Conservation (phyloP, 2,329 filamentous ascomycete species). For the Aplosporella prunicola region DNA sequence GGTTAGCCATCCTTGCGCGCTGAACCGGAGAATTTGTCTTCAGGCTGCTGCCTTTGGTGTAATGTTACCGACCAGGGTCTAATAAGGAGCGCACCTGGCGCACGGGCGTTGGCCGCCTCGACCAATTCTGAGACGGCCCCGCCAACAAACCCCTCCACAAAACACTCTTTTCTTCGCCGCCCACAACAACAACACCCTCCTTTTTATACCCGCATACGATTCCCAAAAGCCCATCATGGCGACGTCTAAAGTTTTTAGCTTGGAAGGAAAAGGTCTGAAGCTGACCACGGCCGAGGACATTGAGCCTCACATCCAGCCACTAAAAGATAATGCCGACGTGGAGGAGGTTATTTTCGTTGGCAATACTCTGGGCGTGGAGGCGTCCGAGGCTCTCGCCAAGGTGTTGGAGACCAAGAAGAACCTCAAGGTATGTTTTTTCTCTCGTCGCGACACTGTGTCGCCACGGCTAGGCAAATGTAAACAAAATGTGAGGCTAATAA, state of each 20-base stretch:
- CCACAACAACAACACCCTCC: constrained; percentile 1
- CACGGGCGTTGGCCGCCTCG: too few species aligned
- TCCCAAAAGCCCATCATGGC: constrained; percentile 39
- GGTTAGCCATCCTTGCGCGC: too few species aligned
- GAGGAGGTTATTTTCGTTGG: constrained; percentile 81
- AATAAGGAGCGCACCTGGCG: too few species aligned
- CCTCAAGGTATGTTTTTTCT: constrained; percentile 60
- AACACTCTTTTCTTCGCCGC: constrained; percentile 2
- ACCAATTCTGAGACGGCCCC: too few species aligned
- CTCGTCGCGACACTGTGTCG: too few species aligned
- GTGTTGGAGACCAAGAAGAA: constrained; percentile 77
- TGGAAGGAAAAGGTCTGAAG: constrained; percentile 87
- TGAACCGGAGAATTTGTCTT: too few species aligned
- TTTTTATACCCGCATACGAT: constrained; percentile 5
- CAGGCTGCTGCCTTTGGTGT: too few species aligned
- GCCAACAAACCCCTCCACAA: constrained; percentile 11
- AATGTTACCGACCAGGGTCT: too few species aligned
- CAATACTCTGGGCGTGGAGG: constrained; percentile 86
- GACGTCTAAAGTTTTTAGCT: constrained; percentile 63
- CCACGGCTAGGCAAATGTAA: too few species aligned
- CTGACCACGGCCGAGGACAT: constrained; percentile 82
- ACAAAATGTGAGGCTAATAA: too few species aligned
- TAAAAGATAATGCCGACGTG: constrained; percentile 62
- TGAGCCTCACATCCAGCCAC: constrained; percentile 68
- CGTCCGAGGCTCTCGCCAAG: constrained; percentile 74